Evolutionary conservation across 805 yeast genomes (phyloP), one percentile per base, ranked within the genome.

Genomic region (Candida patagonica): DNA sequence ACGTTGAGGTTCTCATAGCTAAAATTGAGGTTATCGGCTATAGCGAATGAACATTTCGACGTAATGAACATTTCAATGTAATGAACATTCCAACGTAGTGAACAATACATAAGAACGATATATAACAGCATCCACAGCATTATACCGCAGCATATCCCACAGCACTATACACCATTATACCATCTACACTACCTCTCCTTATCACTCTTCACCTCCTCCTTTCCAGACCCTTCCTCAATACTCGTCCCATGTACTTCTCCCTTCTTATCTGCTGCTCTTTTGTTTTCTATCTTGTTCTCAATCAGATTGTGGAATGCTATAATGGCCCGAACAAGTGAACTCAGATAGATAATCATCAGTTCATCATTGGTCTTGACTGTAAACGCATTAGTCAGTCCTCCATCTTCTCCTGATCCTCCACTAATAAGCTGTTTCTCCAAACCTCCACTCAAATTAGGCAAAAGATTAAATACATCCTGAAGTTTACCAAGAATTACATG

Each of bases 221-320:
- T 29, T 10, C 16, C 41, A 13, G 41, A 30, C 17, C 36, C 36
- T n/a, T 24, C 41, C 8, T 17, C 26, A 6, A 31, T 10, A 10
- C 17, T 15, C 4, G 24, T 13, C 26, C 13, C 37, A 9, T 33
- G 31, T 9, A 26, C 31, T 19, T 25, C 30, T 8, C 22, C 34
- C 39, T 40, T 31, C 40, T 44, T 41, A 32, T 45, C 46, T 6
- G 37, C 33, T 13, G 35, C 16, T 15, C 44, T 72, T 56, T 78
- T 80, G 60, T 87, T 87, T 51, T 83, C 85, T 49, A 92, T 78
- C 65, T 92, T 92, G 66, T 94, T 94, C 54, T 92, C 97, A 57
- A 92, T 92, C 61, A 92, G 73, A 60, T 92, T 94, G 62, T 92
- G 95, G 73, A 92, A 89, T 8, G 97, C 94, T 56, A 92, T 82